Conservation (phyloP, 176 grass and related monocot species). For the Carex littledalei region DNA sequence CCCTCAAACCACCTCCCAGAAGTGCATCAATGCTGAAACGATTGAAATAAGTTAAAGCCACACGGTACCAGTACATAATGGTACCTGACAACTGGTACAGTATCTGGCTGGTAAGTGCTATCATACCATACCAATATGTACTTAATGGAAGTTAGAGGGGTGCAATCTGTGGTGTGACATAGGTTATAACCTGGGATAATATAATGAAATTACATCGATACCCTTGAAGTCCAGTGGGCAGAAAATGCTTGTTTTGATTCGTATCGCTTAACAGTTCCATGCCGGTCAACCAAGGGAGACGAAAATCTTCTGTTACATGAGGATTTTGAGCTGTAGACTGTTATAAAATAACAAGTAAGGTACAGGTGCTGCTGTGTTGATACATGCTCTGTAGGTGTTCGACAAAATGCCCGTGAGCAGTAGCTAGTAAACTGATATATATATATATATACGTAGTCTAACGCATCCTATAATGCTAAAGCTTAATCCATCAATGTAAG, state of each 20-base stretch:
- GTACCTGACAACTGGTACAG: neutral
- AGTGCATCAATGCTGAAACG: constrained; percentile 57
- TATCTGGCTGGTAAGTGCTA: neutral
- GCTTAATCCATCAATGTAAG: neutral
- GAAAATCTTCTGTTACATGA: neutral
- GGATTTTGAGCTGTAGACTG: neutral
- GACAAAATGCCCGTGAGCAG: neutral
- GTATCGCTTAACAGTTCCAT: constrained; percentile 32
- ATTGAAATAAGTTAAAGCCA: neutral
- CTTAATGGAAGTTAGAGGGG: neutral
- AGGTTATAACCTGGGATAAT: neutral
- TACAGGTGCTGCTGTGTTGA: neutral
- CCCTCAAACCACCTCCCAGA: constrained; percentile 69
- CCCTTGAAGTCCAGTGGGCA: constrained; percentile 38
- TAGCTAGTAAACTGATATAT: neutral
- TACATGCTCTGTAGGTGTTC: neutral
- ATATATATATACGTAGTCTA: neutral
- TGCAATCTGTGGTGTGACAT: neutral
- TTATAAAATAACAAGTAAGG: neutral
- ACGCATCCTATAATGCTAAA: neutral
- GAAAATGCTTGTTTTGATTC: constrained; percentile 30
- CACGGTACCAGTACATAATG: neutral
- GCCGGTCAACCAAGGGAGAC: constrained; percentile 26
- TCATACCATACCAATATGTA: neutral
- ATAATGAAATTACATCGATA: constrained; percentile 29